phyloP scores from a whole-genome alignment of 108 stramenopile species.

The Bacterosira constricta region DNA sequence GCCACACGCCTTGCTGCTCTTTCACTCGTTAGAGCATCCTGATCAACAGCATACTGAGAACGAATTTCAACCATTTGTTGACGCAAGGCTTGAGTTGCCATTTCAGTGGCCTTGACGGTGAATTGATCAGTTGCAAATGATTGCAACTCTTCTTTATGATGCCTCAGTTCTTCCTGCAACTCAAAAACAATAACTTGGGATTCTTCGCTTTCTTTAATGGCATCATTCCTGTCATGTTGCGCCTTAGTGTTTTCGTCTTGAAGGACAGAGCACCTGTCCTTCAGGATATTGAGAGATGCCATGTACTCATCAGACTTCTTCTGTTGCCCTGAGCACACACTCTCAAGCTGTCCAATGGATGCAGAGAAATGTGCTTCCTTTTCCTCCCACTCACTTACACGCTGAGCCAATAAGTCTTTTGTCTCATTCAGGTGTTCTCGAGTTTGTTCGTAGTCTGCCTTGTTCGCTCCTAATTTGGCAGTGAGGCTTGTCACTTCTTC shows the following conservation, averaged over 20 bases:
- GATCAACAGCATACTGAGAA: conserved; percentile 46
- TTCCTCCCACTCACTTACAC: conserved; percentile 17
- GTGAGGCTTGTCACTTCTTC: background rate
- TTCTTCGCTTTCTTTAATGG: conserved; percentile 34
- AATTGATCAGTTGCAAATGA: conserved; percentile 73
- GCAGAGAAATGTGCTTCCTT: conserved; percentile 6
- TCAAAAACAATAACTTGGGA: conserved; percentile 51
- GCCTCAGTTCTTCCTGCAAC: conserved; percentile 64
- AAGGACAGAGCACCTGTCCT: conserved; percentile 7
- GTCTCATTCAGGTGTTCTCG: conserved; percentile 4
- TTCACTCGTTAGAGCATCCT: conserved; percentile 48
- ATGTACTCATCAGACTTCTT: background rate
- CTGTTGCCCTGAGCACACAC: background rate
- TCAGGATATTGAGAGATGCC: conserved; percentile 6
- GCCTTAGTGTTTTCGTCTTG: conserved; percentile 21
- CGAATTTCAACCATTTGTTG: conserved; percentile 67
- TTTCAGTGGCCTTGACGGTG: conserved; percentile 69
- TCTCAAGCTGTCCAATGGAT: conserved; percentile 13
- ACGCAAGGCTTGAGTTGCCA: conserved; percentile 64
- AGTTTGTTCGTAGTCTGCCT: background rate
- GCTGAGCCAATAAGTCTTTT: background rate
- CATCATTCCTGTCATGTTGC: conserved; percentile 14
- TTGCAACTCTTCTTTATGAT: conserved; percentile 66
- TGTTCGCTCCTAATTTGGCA: background rate
- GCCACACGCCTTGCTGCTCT: conserved; percentile 51